Base-by-base conservation (phyloP, 176 grass and related monocot genomes). In the Dactylis glomerata region DNA sequence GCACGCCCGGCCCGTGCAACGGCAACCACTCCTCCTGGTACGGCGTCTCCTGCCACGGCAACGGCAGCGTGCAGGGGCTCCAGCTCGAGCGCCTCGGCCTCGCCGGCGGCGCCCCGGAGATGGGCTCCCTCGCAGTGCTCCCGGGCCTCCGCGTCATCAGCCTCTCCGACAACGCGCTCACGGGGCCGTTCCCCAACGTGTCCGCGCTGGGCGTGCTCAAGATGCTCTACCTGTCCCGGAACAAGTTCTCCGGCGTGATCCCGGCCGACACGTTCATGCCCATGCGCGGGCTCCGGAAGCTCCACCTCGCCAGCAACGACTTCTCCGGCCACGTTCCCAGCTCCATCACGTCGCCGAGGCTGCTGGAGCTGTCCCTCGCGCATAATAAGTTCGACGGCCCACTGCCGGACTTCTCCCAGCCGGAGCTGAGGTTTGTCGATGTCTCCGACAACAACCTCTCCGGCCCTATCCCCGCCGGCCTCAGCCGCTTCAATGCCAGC, bases 1-100 rank as follows among this genome's bases (percentile, higher is more conserved):
- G 85, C 81, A 90, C 52, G 0, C 93, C 93, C 7, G 92, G 93
- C 61, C 79, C 70, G 19, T 81, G 77, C 67, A 45, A 24, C 0
- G 84, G 89, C 68, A 90, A 92, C 55, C 12, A 8, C 14, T 87
- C 89, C 4, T 75, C 50, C 14, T 98, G 96, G 96, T 77, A 85
- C 72, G 96, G 96, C 79, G 93, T 98, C 19, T 68, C 92, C 31
- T 98, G 96, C 89, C 84, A 91, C 80, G 82, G 81, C 42, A 92
- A 88, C 81, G 89, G 89, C 50, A 80, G 76, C 79, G 91, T 98
- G 20, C 89, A 88, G 68, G 93, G 96, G 6, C 74, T 98, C 77
- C 89, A 93, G 84, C 85, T 95, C 52, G 96, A 98, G 85, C 77
- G 66, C 26, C 94, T 93, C 22, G 76, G 87, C 37, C 78, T 98